Evolutionary conservation across 768 basidiomycete genomes (phyloP), one percentile per base, ranked within the genome.

Genomic region (Auriscalpium vulgare): DNA sequence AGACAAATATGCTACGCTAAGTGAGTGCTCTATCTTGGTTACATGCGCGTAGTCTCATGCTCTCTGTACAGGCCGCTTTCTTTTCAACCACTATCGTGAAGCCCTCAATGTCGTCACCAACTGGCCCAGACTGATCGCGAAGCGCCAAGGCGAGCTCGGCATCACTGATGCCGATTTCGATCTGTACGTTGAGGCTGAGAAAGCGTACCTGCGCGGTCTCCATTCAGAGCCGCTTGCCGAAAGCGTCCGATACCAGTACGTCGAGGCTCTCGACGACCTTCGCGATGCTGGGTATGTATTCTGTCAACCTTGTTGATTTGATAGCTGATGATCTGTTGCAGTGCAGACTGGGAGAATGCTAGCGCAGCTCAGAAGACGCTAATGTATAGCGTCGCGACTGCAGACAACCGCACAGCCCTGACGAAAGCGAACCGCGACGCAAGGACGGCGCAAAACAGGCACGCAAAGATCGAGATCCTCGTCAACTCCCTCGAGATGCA

Each of bases 1-100:
- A 1, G 56, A 64, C 16, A 66, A 67, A n/a, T 63, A 67, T 47
- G 56, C 54, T 0, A 59, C 58, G 3, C 51, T 65, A 0, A 67
- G 69, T 68, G 57, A 29, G 46, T 47, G 23, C 23, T 29, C 23
- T 29, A 29, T 29, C 23, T 2, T 29, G 23, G 5, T 29, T 29
- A 29, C 23, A 29, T 29, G 3, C 5, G 5, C 23, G 5, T 29
- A 5, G 2, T 2, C 3, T 29, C 23, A 29, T 29, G 23, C 23
- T 29, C 23, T 46, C 37, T 45, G 14, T 45, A 10, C 9, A 8
- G n/a, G 11, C 56, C 16, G n/a, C 35, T 38, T 6, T 38, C 35
- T 52, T 9, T 45, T 35, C 8, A 47, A n/a, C 29, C 17, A 36
- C 17, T 10, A 40, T 9, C 5, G 16, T 55, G 60, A 50, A 3